Percentiles rank a stretch among this genome's conserved stretches.
Conservation (phyloP, 2,329 filamentous ascomycete genomes). For the Penicillium sp. region DNA sequence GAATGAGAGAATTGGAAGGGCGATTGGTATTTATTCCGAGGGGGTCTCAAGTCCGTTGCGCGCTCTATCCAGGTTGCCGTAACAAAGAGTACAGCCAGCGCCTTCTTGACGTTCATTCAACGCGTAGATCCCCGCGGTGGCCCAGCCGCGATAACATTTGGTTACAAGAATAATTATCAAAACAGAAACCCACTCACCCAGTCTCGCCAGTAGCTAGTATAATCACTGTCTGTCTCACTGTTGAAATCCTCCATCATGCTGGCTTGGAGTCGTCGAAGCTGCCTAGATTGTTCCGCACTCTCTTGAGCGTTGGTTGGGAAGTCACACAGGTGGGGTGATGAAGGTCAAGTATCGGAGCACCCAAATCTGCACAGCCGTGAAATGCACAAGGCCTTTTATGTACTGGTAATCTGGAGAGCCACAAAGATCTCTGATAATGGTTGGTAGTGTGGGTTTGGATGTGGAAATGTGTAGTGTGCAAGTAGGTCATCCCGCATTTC, state of each 20-base stretch:
- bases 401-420: not conserved
- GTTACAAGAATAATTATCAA: not conserved
- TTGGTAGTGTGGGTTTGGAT: not conserved
- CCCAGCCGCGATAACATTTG: not conserved
- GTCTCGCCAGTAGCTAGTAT: constrained; percentile 98
- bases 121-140: not conserved
- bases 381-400: not conserved
- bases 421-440: not conserved
- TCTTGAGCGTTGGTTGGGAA: constrained; percentile 14
- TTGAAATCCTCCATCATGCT: constrained; percentile 88
- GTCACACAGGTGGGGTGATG: constrained; percentile 21
- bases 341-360: constrained; percentile 18
- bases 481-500: constrained; percentile 2
- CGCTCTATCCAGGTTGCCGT: not conserved
- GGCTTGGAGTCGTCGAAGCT: constrained; percentile 10
- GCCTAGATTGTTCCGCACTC: constrained; percentile 13
- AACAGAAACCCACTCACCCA: constrained; percentile 69
- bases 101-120: not conserved
- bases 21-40: not conserved
- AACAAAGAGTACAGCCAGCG: not conserved
- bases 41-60: not conserved
- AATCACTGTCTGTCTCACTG: constrained; percentile 97
- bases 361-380: constrained; percentile 8
- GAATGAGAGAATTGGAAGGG: not conserved
- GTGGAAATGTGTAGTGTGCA: not conserved